phyloP scores from a whole-genome alignment of 2,329 filamentous ascomycete genomes.

The Didymella lethalis region DNA sequence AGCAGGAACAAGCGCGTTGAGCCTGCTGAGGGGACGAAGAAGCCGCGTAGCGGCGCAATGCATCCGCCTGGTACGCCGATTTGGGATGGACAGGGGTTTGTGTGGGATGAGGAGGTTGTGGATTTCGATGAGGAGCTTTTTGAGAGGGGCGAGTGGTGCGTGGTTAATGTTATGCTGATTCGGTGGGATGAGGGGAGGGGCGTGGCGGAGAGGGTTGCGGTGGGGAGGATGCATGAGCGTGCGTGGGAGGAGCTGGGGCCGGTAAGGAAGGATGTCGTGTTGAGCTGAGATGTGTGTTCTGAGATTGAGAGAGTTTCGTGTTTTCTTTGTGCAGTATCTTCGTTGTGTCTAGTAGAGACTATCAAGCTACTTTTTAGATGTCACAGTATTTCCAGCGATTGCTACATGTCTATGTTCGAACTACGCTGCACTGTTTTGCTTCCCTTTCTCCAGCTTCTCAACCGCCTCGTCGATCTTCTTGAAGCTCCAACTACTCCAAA shows the following conservation, averaged over 20 bases:
- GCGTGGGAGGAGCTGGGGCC: slow-evolving; percentile 36
- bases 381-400: too few species aligned
- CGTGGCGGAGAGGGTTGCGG: slow-evolving; percentile 38
- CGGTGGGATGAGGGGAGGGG: slow-evolving; percentile 35
- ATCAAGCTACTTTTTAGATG: too few species aligned
- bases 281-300: slow-evolving; percentile 25
- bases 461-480: slow-evolving; percentile 51
- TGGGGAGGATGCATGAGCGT: slow-evolving; percentile 46
- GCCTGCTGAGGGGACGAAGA: slow-evolving; percentile 22
- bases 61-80: slow-evolving; percentile 47
- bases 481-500: slow-evolving; percentile 47
- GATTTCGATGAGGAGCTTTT: slow-evolving; percentile 39
- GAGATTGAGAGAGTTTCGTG: not conserved
- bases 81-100: slow-evolving; percentile 39
- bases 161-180: slow-evolving; percentile 47
- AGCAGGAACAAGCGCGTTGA: slow-evolving; percentile 39
- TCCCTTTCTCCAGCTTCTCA: slow-evolving; percentile 37
- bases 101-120: slow-evolving; percentile 39
- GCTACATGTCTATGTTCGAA: not conserved
- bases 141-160: slow-evolving; percentile 38
- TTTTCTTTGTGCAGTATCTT: not conserved
- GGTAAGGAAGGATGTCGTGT: slow-evolving; percentile 35
- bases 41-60: slow-evolving; percentile 27
- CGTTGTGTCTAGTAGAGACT: too few species aligned
- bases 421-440: not conserved